Conservation (phyloP, 306 rosid species). For the Abrus precatorius region DNA sequence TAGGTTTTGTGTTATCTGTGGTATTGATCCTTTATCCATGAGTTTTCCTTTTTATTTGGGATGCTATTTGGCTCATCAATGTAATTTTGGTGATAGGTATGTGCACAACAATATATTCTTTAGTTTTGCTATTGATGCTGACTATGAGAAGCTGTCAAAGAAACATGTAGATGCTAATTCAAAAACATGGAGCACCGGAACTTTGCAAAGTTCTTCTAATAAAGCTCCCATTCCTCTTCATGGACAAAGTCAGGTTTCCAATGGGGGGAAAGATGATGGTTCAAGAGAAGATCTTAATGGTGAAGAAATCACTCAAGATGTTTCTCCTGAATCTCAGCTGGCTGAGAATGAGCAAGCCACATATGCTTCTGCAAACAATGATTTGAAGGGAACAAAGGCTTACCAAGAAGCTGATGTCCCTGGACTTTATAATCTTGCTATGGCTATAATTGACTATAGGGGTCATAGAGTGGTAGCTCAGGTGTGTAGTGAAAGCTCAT, state of each 20-base stretch:
- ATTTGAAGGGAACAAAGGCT: slow-evolving; percentile 98
- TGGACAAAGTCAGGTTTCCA: slow-evolving; percentile 60
- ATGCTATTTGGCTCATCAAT: slow-evolving; percentile 26
- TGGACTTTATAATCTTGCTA: slow-evolving; percentile 95
- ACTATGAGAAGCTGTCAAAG: slow-evolving; percentile 89
- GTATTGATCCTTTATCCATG: neutral
- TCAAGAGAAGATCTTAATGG: slow-evolving; percentile 60
- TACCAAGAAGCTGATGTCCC: slow-evolving; percentile 99
- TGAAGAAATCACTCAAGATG: slow-evolving; percentile 59
- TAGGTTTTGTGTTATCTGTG: slow-evolving; percentile 4
- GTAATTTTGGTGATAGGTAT: slow-evolving; percentile 69
- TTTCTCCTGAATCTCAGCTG: slow-evolving; percentile 68
- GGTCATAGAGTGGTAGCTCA: slow-evolving; percentile 99
- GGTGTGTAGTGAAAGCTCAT: slow-evolving; percentile 61
- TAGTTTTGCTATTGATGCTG: slow-evolving; percentile 98
- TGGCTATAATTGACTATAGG: slow-evolving; percentile 96
- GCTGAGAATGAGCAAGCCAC: slow-evolving; percentile 98
- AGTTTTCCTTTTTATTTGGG: slow-evolving; percentile 21
- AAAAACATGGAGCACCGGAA: slow-evolving; percentile 50
- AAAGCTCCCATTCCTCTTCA: slow-evolving; percentile 55
- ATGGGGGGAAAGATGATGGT: slow-evolving; percentile 63
- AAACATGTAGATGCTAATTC: slow-evolving; percentile 61
- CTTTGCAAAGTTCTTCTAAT: slow-evolving; percentile 59
- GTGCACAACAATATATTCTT: slow-evolving; percentile 99
- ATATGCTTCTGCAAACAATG: slow-evolving; percentile 98